Base-by-base conservation (phyloP, 148 eudicot genomes). In the Rheum nobile region DNA sequence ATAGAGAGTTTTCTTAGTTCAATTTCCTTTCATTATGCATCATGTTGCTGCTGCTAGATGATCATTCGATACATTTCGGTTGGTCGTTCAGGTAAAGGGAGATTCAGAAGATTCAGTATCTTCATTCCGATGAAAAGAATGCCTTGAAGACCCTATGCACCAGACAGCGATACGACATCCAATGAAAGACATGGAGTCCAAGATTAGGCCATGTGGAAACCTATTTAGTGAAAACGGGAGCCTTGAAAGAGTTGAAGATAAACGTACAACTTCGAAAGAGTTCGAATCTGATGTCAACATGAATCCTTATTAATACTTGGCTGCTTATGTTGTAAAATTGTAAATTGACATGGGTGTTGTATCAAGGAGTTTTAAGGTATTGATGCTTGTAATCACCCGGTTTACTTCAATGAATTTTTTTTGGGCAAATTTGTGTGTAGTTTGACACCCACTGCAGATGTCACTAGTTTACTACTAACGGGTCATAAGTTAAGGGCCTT, bases 101-200 rank as follows among this genome's bases (percentile, higher is more conserved):
- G 79, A 84, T 81, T 82, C 85, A 82, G 81, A 84, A 84, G 78
- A 81, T 77, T 77, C 79, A 82, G 21, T 32, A 16, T 65, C 70
- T 65, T 65, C 70, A 65, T 65, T 65, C 22, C n/a, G 39, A 1
- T 61, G 7, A 29, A 3, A 29, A 14, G 19, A 29, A 29, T 13
- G 7, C 13, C 6, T 5, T 61, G 28, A 24, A 54, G 11, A 54
- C 61, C 12, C 29, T 54, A 50, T 28, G 11, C 78, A 76, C 78
- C 85, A 84, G 83, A 82, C 59, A 14, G 21, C 13, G 9, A 54
- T 29, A 0, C 4, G 24, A 50, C 9, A n/a, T 50, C 9, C 24
- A 17, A 55, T 55, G 14, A 2, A 48, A 17, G 21, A 48, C 63
- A 55, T 50, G 57, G 57, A 22, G 17, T 22, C 31, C 63, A 55